These are phyloP conservation scores for Mucor plumbeus DNA, from an alignment of 371 early-diverging fungal genomes.

Conservation along the genomic window DNA sequence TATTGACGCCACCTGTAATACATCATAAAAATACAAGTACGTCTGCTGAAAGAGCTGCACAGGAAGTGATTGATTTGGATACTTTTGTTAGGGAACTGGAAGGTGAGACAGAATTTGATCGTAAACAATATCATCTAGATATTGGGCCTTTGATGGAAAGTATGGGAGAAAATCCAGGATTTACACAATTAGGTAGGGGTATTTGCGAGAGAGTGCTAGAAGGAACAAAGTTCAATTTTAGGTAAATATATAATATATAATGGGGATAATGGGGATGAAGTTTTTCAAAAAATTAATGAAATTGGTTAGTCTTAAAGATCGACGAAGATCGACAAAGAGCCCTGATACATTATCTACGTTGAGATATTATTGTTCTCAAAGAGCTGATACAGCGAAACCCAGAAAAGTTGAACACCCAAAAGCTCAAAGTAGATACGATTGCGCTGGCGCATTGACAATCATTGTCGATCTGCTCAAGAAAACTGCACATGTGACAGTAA, in stretches of 20 bases:
- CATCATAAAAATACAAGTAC: slow-evolving; percentile 7
- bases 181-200: slow-evolving; percentile 52
- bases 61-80: slow-evolving; percentile 30
- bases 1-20: neutral
- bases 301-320: slow-evolving; percentile 48
- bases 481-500: slow-evolving; percentile 52
- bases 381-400: slow-evolving; percentile 53
- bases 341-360: slow-evolving; percentile 53
- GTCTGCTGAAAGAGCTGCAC: slow-evolving; percentile 12
- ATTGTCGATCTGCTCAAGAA: slow-evolving; percentile 52
- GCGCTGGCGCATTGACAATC: slow-evolving; percentile 55
- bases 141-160: slow-evolving; percentile 38
- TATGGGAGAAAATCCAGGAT: slow-evolving; percentile 36
- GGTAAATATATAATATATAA: slow-evolving; percentile 32
- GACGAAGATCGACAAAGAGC: slow-evolving; percentile 50
- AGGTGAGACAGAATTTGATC: slow-evolving; percentile 47
- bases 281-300: neutral
- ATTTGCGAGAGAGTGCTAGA: slow-evolving; percentile 51
- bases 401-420: slow-evolving; percentile 54
- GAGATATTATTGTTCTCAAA: slow-evolving; percentile 56
- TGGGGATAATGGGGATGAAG: neutral
- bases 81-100: slow-evolving; percentile 43
- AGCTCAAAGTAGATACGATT: slow-evolving; percentile 46
- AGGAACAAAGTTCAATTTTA: slow-evolving; percentile 56
- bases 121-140: slow-evolving; percentile 47